These are phyloP conservation scores for Suhomyces faveliae DNA, from an alignment of 805 yeast genomes.

Conservation along the genomic window DNA sequence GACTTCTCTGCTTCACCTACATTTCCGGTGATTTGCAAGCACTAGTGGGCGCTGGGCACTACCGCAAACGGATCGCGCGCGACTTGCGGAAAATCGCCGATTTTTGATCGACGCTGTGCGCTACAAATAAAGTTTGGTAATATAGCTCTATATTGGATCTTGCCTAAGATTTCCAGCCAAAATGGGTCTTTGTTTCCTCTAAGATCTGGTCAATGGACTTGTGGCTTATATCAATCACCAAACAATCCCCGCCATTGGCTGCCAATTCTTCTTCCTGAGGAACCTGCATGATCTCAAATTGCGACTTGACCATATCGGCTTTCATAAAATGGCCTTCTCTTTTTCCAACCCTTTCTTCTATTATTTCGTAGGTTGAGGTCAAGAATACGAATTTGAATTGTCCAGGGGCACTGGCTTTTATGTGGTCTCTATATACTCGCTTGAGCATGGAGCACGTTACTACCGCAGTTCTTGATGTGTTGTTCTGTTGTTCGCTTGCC, in stretches of 20 bases:
- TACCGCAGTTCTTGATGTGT: constrained; percentile 38
- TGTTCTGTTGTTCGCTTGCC: constrained; percentile 27
- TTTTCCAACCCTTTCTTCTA: constrained; percentile 56
- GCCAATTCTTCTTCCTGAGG: constrained; percentile 49
- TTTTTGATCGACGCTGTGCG: too few relatives aligned
- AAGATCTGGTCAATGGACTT: constrained; percentile 28
- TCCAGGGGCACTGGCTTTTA: constrained; percentile 40
- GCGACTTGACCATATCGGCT: constrained; percentile 76
- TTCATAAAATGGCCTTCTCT: constrained; percentile 87
- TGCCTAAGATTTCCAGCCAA: background rate
- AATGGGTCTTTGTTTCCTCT: constrained; percentile 14
- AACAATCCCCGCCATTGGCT: constrained; percentile 35
- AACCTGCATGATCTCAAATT: constrained; percentile 69
- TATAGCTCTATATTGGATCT: background rate
- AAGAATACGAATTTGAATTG: constrained; percentile 62
- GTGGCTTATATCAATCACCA: constrained; percentile 35
- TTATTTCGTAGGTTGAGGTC: constrained; percentile 59
- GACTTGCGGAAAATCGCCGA: background rate
- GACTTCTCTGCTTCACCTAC: background rate
- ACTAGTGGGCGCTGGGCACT: background rate
- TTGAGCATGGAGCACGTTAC: constrained; percentile 88
- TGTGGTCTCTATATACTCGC: constrained; percentile 62
- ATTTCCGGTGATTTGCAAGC: background rate
- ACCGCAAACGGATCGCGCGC: background rate
- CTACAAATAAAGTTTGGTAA: background rate